Evolutionary conservation across 495 filamentous ascomycete species (phyloP).

Genomic region (Xylaria sp.): DNA sequence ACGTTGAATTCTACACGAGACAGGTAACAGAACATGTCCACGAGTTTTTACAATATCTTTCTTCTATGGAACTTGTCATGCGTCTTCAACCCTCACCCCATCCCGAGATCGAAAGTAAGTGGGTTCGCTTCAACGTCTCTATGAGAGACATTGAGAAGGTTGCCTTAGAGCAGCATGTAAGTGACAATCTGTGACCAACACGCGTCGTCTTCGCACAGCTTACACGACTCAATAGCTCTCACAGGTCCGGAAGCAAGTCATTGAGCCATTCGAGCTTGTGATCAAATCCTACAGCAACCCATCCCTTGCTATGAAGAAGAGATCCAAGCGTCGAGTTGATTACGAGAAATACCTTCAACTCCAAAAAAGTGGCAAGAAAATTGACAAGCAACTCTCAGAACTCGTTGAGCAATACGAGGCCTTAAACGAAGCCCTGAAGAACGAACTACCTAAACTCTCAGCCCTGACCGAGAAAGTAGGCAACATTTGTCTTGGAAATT

Average conservation of each 20-base stretch:
- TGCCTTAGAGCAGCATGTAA: constrained; percentile 84
- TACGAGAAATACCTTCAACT: constrained; percentile 70
- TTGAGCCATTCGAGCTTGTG: constrained; percentile 83
- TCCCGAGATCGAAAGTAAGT: constrained; percentile 87
- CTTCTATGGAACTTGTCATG: constrained; percentile 72
- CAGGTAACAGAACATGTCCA: constrained; percentile 73
- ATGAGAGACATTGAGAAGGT: constrained; percentile 81
- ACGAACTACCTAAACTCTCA: constrained; percentile 89
- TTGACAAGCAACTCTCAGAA: constrained; percentile 81
- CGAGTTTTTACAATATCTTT: constrained; percentile 72
- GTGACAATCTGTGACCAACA: constrained; percentile 39
- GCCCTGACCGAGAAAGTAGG: constrained; percentile 77
- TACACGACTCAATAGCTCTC: constrained; percentile 60
- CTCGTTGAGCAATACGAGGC: constrained; percentile 86
- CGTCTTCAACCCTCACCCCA: constrained; percentile 64
- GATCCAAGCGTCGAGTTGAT: constrained; percentile 86
- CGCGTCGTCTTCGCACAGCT: constrained; percentile 11
- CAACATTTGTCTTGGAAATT: constrained; percentile 78
- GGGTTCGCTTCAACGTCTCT: constrained; percentile 82
- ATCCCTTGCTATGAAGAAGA: constrained; percentile 86
- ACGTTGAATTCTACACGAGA: constrained; percentile 85
- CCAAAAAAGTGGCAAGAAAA: constrained; percentile 75
- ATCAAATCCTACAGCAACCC: constrained; percentile 83
- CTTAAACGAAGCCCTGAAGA: constrained; percentile 89
- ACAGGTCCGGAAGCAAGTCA: constrained; percentile 78